Base-by-base conservation (phyloP, 331 rosid genomes). In the Prunus yedoensis region DNA sequence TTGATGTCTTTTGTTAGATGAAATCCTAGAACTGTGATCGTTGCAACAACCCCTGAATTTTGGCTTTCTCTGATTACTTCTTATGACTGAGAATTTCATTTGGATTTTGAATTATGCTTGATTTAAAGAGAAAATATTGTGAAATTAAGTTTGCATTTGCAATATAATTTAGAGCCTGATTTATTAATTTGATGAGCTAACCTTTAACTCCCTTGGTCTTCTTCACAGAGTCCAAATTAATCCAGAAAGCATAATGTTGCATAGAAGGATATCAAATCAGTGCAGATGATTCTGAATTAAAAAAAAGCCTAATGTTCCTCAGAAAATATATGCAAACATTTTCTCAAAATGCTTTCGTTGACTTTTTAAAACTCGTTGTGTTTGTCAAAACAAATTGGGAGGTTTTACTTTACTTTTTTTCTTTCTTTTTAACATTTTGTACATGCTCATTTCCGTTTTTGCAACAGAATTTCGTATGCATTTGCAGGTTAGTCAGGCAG, bases 211-310 rank as follows among this genome's bases (percentile, higher is more conserved):
- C 38, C 5, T 62, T 32, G 45, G 61, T 38, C 49, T 57, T 47
- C 27, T 47, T 56, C 35, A 23, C 63, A 32, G 23, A 77, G 81
- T 69, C 77, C 70, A 75, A 32, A 32, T 32, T 32, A 20, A 43
- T 75, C 23, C 32, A 70, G 30, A 74, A 66, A 25, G 49, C 63
- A 74, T 49, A 66, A 49, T 28, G 46, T 32, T 3, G 79, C 66
- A 17, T 59, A 50, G 25, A 80, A 79, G 57, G 77, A 30, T 86
- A 25, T 67, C 57, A 46, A 46, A 67, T 12, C 15, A 14, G 20
- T 51, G 8, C 56, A 51, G 56, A 17, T 51, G 16, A 51, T 51
- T 5, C 7, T 51, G 56, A 14, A 51, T 12, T 14, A 0, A 51
- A 17, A 51, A 14, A 5, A 1, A 32, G 1, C 38, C 38, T 32